Evolutionary conservation across 1,284 basidiomycete species (phyloP).

Genomic region (Spongiforma sp.): DNA sequence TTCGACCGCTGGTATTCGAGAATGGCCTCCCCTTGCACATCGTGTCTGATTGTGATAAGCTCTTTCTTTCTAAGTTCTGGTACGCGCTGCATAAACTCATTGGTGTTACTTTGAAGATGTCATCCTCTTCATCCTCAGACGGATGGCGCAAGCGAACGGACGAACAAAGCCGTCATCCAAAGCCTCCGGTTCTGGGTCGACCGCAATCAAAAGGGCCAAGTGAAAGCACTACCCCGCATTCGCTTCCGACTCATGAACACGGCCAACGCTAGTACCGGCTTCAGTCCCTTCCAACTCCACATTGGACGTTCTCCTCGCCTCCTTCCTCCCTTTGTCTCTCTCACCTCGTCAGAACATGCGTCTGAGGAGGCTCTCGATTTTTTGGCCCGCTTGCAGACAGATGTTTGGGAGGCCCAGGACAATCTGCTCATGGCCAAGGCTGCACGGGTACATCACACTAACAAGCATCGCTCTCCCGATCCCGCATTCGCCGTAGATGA

Average conservation of each 20-base stretch:
- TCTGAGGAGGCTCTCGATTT: background rate
- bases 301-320: background rate
- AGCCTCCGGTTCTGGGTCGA: background rate
- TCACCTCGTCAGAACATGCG: background rate
- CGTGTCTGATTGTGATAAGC: constrained; percentile 31
- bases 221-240: background rate
- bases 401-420: background rate
- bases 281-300: background rate
- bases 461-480: background rate
- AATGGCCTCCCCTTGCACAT: constrained; percentile 35
- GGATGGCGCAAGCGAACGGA: constrained; percentile 27
- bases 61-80: constrained; percentile 39
- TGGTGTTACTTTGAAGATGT: constrained; percentile 41
- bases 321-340: background rate
- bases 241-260: background rate
- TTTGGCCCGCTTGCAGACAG: background rate
- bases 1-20: constrained; percentile 40
- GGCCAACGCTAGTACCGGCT: background rate
- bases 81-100: constrained; percentile 26
- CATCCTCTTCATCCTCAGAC: constrained; percentile 46
- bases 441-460: background rate
- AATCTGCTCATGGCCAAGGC: background rate
- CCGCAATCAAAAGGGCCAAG: background rate
- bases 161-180: background rate
- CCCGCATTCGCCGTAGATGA: background rate